phyloP scores from a whole-genome alignment of 129 eudicot genomes.

The Helianthus annuus region DNA sequence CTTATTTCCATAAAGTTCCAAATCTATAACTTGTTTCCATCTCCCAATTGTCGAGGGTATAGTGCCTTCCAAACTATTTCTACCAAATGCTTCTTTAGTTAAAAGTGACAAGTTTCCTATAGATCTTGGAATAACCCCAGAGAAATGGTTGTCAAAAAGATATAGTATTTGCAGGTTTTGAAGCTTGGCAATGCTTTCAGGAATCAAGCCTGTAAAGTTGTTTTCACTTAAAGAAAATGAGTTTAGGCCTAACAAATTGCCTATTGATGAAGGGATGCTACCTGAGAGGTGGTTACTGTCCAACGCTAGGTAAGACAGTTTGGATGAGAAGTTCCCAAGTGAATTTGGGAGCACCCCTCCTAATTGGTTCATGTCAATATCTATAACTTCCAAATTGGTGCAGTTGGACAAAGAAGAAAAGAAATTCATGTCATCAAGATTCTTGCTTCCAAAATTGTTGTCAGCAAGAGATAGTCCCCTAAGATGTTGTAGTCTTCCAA shows the following conservation, averaged over 20 bases:
- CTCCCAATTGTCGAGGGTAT: constrained; percentile 29
- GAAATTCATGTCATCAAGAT: constrained; percentile 23
- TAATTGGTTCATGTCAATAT: not conserved
- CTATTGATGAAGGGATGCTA: constrained; percentile 16
- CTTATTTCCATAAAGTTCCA: constrained; percentile 10
- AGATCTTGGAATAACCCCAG: constrained; percentile 16
- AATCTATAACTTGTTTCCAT: not conserved
- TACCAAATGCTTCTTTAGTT: not conserved
- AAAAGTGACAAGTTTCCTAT: constrained; percentile 24
- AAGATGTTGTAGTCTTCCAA: not conserved
- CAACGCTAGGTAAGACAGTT: not conserved
- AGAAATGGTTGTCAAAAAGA: constrained; percentile 2
- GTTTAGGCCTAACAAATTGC: not conserved
- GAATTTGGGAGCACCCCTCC: constrained; percentile 30
- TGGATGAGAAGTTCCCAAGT: constrained; percentile 21
- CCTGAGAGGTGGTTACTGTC: not conserved
- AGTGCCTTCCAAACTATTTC: constrained; percentile 20
- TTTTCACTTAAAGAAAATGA: not conserved
- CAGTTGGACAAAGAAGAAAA: constrained; percentile 31
- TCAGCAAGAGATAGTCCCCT: too few species aligned
- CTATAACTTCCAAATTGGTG: not conserved
- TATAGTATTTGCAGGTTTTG: not conserved
- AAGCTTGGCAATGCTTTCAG: constrained; percentile 16
- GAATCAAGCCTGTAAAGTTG: constrained; percentile 18
- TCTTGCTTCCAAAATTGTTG: too few species aligned